Evolutionary conservation across 2,329 filamentous ascomycete species (phyloP), one percentile per base, ranked within the genome.

Genomic region (Cladobotryum mycophilum): DNA sequence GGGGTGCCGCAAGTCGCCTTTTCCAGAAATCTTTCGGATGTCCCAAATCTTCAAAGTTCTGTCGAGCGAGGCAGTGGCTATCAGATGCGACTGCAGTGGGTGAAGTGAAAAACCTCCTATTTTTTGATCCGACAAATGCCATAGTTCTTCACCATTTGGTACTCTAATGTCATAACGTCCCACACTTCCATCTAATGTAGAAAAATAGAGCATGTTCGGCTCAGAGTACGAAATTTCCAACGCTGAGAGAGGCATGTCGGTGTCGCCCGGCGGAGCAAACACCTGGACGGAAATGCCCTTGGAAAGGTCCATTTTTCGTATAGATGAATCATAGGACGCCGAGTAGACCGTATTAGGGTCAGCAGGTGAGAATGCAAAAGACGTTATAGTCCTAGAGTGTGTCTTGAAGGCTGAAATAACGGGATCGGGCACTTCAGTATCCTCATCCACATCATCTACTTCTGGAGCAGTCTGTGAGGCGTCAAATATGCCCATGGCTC

Each of bases 11-110:
- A 74, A 66, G 4, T 83, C 80, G 0, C 74, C 80, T 48, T 79
- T 82, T 1, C 84, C 84, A 4, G 69, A 79, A 12, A 95, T 86
- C 55, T 89, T 92, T 22, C 93, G 81, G 38, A 96, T 61, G 61
- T 99, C 93, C 93, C 93, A 99, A 3, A 99, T 78, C 61, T 91
- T 92, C 60, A 99, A 72, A 0, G 85, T 95, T 3, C 92, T 81
- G 64, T 99, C 93, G 0, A 99, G 75, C 0, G 89, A 95, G 0
- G 91, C 93, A 0, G 93, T 97, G 0, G 90, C 89, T 0, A 96
- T 70, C 4, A 96, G 80, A 62, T 97, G 88, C 0, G 90, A 84
- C 2, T 89, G 79, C 0, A 84, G 67, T 0, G 93, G 92, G 60
- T 95, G 85, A 2, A 96, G 69, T 0, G 85, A 87, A 67, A 97